Percentiles rank a stretch among this genome's conserved stretches.
These are phyloP conservation scores for Aspergillus pseudotamarii DNA, from an alignment of 2,329 filamentous ascomycete genomes.

Conservation along the genomic window DNA sequence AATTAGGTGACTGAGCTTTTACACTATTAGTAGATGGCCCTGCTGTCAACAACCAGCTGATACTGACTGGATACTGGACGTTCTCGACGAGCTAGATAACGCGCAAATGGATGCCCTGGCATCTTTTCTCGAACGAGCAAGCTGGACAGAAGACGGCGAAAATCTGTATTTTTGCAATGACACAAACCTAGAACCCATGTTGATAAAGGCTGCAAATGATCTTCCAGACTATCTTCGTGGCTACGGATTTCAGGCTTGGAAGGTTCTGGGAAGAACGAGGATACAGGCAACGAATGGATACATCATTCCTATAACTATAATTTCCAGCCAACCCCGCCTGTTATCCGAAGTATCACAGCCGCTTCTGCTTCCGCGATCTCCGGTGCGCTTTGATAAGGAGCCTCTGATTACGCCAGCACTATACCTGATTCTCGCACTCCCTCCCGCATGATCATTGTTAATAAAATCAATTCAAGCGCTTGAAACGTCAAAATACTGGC, in stretches of 20 bases:
- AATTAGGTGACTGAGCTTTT: no score
- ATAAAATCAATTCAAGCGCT: neutral
- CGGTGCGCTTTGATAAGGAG: neutral
- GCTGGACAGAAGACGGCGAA: neutral
- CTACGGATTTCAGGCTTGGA: slow-evolving; percentile 2
- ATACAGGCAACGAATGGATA: neutral
- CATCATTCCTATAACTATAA: slow-evolving; percentile 1
- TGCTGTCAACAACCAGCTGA: no score
- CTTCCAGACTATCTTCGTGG: slow-evolving; percentile 1
- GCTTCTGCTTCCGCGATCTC: neutral
- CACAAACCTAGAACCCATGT: neutral
- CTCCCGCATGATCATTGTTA: neutral
- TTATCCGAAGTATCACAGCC: neutral
- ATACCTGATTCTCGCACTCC: neutral
- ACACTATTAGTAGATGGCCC: no score
- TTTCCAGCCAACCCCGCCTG: slow-evolving; percentile 1
- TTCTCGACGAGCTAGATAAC: neutral
- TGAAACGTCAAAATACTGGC: no score
- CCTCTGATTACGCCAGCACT: neutral
- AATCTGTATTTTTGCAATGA: slow-evolving; percentile 1
- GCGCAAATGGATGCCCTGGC: neutral
- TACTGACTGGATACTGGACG: no score
- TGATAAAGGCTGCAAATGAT: neutral
- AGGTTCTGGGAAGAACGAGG: neutral
- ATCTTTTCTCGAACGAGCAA: slow-evolving; percentile 1